Evolutionary conservation across 1,284 basidiomycete species (phyloP).

Genomic region (Irpex sp.): DNA sequence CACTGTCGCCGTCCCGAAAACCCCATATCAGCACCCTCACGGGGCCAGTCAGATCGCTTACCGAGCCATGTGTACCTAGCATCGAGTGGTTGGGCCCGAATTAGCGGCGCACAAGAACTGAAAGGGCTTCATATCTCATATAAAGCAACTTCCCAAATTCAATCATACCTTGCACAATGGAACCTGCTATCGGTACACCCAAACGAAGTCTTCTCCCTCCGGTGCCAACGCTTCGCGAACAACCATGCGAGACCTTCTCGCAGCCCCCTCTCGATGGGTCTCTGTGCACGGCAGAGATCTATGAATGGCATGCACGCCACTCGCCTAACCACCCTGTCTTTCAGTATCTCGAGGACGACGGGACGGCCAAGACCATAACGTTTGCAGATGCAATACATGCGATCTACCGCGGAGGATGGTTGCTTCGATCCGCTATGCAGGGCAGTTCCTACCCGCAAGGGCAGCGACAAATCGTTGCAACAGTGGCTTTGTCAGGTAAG

Average conservation of each 20-base stretch:
- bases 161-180: too few relatives aligned
- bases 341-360: conserved; percentile 25
- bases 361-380: conserved; percentile 17
- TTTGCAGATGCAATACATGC: conserved; percentile 26
- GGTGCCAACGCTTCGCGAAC: too few relatives aligned
- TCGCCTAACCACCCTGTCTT: conserved; percentile 33
- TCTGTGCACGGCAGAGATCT: conserved; percentile 32
- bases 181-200: too few relatives aligned
- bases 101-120: too few relatives aligned
- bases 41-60: too few relatives aligned
- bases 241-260: conserved; percentile 21
- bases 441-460: background rate
- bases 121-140: too few relatives aligned
- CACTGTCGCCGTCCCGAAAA: too few relatives aligned
- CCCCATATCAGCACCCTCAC: too few relatives aligned
- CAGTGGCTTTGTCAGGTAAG: background rate
- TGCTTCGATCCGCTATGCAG: conserved; percentile 5
- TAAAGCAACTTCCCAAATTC: too few relatives aligned
- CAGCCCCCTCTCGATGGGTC: conserved; percentile 33
- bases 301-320: conserved; percentile 31
- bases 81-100: too few relatives aligned
- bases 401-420: conserved; percentile 17
- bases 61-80: too few relatives aligned
- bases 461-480: background rate
- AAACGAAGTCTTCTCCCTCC: too few relatives aligned